These are phyloP conservation scores for Triticum urartu DNA, from an alignment of 176 grass and related monocot genomes.

Conservation along the genomic window DNA sequence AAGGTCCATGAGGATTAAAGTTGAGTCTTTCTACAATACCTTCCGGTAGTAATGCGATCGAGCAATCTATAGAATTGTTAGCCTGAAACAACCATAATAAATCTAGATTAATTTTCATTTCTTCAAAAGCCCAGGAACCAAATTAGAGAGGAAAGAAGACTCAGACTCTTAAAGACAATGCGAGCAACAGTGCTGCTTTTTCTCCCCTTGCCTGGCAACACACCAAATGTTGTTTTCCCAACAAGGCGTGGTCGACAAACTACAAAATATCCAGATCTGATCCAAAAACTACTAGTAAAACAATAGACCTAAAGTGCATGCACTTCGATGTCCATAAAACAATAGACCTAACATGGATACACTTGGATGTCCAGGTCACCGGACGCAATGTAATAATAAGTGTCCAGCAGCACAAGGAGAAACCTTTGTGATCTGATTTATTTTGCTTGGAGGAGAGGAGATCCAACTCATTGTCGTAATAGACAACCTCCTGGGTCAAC, in stretches of 20 bases:
- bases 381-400: slow-evolving; percentile 2
- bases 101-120: no score
- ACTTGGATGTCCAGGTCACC: slow-evolving; percentile 10
- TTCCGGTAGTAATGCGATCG: no score
- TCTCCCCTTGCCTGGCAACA: not conserved
- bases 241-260: slow-evolving; percentile 33
- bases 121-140: no score
- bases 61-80: no score
- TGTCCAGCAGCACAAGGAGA: not conserved
- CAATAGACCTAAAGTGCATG: not conserved
- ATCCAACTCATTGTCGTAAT: slow-evolving; percentile 19
- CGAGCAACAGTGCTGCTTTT: not conserved
- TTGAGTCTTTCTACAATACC: no score
- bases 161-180: no score
- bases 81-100: no score
- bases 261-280: slow-evolving; percentile 33
- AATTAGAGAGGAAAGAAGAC: no score
- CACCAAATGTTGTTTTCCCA: slow-evolving; percentile 24
- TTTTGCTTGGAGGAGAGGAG: slow-evolving; percentile 9
- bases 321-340: no score
- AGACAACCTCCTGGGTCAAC: slow-evolving; percentile 10
- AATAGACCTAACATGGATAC: not conserved
- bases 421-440: not conserved
- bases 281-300: slow-evolving; percentile 15
- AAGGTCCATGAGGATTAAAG: no score